phyloP scores from a whole-genome alignment of 192 early-diverging fungal genomes.

The Dimargaris cristalligena region DNA sequence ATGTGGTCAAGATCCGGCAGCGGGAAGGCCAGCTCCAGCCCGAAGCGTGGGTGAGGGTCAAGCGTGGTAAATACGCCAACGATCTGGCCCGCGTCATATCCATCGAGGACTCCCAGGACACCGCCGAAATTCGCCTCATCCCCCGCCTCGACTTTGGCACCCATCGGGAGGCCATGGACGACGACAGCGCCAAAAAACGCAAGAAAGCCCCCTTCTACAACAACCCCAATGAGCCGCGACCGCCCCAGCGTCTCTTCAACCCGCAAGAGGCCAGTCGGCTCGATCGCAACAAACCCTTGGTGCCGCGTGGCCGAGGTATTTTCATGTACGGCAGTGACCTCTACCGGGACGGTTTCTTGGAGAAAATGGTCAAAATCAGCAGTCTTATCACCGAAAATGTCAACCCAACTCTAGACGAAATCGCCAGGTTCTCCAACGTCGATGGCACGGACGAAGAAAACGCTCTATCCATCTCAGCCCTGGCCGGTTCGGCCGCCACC shows the following conservation, averaged over 20 bases:
- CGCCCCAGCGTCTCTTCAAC: conserved; percentile 70
- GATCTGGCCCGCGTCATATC: conserved; percentile 74
- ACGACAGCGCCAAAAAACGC: conserved; percentile 32
- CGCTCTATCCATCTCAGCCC: conserved; percentile 27
- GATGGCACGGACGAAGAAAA: conserved; percentile 54
- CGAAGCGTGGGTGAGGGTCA: conserved; percentile 75
- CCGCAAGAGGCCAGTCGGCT: conserved; percentile 29
- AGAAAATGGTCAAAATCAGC: conserved; percentile 58
- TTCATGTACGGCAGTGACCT: conserved; percentile 37
- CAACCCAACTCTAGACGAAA: conserved; percentile 84
- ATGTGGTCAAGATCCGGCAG: conserved; percentile 61
- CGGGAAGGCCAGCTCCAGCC: conserved; percentile 34
- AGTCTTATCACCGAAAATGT: conserved; percentile 49
- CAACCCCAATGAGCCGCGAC: conserved; percentile 22
- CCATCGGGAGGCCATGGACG: conserved; percentile 14
- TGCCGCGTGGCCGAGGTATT: conserved; percentile 39
- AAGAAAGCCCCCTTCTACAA: conserved; percentile 28
- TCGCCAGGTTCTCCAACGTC: conserved; percentile 52
- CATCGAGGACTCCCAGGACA: conserved; percentile 47
- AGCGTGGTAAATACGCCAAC: conserved; percentile 80
- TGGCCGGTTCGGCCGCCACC: conserved; percentile 34
- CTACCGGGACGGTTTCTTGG: conserved; percentile 63
- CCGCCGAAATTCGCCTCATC: conserved; percentile 49
- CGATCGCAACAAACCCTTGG: conserved; percentile 28
- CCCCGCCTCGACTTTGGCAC: conserved; percentile 49